Conservation (phyloP, 805 yeast species). For the Starmerella sp. region DNA sequence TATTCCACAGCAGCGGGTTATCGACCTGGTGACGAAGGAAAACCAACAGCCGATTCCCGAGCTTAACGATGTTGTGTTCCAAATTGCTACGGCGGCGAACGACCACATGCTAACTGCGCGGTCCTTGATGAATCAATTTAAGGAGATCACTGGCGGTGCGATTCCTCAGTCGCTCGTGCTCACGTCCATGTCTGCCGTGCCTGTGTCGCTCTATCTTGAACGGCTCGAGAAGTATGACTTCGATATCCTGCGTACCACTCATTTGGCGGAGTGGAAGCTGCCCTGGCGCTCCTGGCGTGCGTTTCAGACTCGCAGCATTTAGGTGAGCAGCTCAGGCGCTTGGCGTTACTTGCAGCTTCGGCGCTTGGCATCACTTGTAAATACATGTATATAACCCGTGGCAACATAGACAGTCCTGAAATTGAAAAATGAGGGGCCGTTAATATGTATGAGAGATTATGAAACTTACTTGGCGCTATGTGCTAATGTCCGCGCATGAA, state of each 20-base stretch:
- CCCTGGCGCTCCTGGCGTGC: constrained; percentile 49
- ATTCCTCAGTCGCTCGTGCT: constrained; percentile 47
- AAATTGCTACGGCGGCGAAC: constrained; percentile 63
- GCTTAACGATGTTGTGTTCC: constrained; percentile 46
- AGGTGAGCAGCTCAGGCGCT: neutral
- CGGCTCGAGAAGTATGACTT: constrained; percentile 53
- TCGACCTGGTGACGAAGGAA: constrained; percentile 33
- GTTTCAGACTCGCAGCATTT: constrained; percentile 35
- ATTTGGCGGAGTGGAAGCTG: constrained; percentile 49
- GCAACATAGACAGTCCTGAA: too few relatives aligned
- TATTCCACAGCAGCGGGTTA: constrained; percentile 53
- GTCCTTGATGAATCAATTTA: constrained; percentile 37
- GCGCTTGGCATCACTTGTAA: too few relatives aligned
- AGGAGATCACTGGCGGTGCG: constrained; percentile 32
- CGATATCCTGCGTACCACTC: constrained; percentile 40
- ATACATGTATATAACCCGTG: too few relatives aligned
- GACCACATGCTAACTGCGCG: constrained; percentile 68
- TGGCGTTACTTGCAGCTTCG: too few relatives aligned
- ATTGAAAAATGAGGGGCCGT: too few relatives aligned
- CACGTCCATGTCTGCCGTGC: constrained; percentile 59
- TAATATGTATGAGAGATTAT: too few relatives aligned
- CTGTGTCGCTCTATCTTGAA: constrained; percentile 50
- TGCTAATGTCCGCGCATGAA: too few relatives aligned
- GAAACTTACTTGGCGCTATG: too few relatives aligned
- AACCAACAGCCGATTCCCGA: constrained; percentile 20